Base-by-base conservation (phyloP, 2,329 filamentous ascomycete species). In the Bipolaris cookei region DNA sequence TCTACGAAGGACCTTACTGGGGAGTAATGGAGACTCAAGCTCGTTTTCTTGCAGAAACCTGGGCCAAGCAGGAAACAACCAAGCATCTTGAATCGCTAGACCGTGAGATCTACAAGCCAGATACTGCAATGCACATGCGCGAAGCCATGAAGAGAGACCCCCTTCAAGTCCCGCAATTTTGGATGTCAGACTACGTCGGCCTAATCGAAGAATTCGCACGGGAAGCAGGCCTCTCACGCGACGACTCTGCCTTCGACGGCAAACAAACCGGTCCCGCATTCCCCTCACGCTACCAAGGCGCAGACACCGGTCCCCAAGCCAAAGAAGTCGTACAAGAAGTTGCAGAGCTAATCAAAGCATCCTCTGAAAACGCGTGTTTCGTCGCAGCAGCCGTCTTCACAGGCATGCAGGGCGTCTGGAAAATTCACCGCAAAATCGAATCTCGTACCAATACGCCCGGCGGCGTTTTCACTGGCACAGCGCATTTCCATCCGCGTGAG, bases 11-110 rank as follows among this genome's bases (percentile, higher is more conserved):
- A 0, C 90, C 91, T 0, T 95, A 91, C 72, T 96, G 91, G 91
- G 89, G 89, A 1, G 87, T 92, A 0, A 92, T 94, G 83, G 91
- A 95, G 73, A 90, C 92, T 88, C 91, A 96, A 76, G 88, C 91
- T 2, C 84, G 89, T 1, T 83, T 90, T 59, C 78, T 93, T 5
- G 82, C 87, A 0, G 74, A 82, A 11, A 72, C 86, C 10, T 93
- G 90, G 89, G 51, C 67, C 20, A 45, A 63, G 42, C 54, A 28
- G n/a, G 59, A 39, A 41, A 74, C 1, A 64, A 73, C 1, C 51
- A 20, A 32, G 20, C 67, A 2, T 66, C 64, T 53, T 53, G 21
- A 51, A n/a, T 13, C 47, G 23, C 5, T 14, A 11, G 18, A 38
- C n/a, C 39, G 35, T 1, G 50, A 41, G 0, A 8, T 63, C n/a